Conservation (phyloP, 1,284 basidiomycete species). For the Neolentinus lepideus region DNA sequence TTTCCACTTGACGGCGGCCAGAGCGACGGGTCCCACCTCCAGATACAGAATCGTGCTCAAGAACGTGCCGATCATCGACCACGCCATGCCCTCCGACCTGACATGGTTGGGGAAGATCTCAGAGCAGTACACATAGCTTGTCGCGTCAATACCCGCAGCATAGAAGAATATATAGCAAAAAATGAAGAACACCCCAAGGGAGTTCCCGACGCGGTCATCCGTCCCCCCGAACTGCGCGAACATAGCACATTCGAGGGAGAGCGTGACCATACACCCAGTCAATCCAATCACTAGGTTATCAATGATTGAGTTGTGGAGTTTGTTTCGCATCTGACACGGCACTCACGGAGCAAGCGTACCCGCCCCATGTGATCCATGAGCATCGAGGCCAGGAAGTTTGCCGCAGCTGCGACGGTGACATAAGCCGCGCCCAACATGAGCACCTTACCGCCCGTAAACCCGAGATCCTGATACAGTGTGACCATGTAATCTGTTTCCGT, state of each 20-base stretch:
- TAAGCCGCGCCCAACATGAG: conserved; percentile 8
- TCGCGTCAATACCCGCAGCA: conserved; percentile 7
- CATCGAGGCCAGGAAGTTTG: conserved; percentile 8
- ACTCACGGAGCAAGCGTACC: conserved; percentile 7
- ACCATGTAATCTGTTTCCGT: conserved; percentile 8
- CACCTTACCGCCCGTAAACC: conserved; percentile 7
- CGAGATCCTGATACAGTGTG: conserved; percentile 7
- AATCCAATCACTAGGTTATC: conserved; percentile 6
- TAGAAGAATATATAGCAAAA: conserved; percentile 9
- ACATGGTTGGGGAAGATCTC: conserved; percentile 14
- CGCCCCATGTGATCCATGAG: conserved; percentile 8
- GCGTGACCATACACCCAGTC: conserved; percentile 8
- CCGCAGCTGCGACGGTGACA: conserved; percentile 5
- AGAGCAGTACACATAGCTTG: conserved; percentile 10
- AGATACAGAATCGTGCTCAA: conserved; percentile 11
- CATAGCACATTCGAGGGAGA: conserved; percentile 7
- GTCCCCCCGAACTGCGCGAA: conserved; percentile 5
- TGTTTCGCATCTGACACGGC: background rate
- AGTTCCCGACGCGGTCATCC: conserved; percentile 4
- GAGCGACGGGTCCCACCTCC: conserved; percentile 10
- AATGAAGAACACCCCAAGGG: conserved; percentile 9
- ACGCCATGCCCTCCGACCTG: conserved; percentile 12
- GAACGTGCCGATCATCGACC: conserved; percentile 14
- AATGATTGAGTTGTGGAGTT: background rate
- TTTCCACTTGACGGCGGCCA: conserved; percentile 11